Evolutionary conservation across 306 rosid genomes (phyloP), one percentile per base, ranked within the genome.

Genomic region (Astragalus membranaceus): DNA sequence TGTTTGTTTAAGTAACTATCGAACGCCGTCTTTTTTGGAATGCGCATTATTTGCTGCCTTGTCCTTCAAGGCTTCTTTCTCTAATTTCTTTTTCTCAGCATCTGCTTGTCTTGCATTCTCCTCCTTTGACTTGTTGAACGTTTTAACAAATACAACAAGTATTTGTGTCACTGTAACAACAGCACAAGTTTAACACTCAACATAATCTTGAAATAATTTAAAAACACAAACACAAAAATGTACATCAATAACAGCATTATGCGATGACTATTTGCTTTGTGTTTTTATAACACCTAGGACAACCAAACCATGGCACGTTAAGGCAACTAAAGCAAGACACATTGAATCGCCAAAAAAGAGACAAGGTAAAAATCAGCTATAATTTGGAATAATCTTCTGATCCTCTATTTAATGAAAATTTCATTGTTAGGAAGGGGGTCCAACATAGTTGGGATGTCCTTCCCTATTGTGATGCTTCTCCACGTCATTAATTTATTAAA

Each of bases 51-150:
- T 75, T 11, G 83, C 70, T n/a, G 83, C 58, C 73, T 86, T 77
- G 29, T 94, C 98, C 85, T 90, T 94, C 87, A 85, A 58, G 78
- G 97, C 95, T 84, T 94, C 98, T 82, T 88, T 94, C 73, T 94
- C 98, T 69, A 85, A 71, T 73, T 81, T 94, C 89, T 81, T 94
- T 69, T 85, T 94, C 69, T 90, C 98, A 49, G 84, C 96, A 65
- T 90, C 98, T 5, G 98, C 98, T 75, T 39, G 86, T 75, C 79
- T 85, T 77, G 79, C 94, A 59, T 94, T 94, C 90, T 94, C 98
- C 50, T 94, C 98, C 77, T 86, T 86, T 7, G 98, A 94, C 85
- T 94, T 94, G 16, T 82, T 94, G 81, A 94, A 94, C 85, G 74
- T 90, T 85, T 85, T 94, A 16, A 94, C 90, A 30, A 94, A 94